A percentile compares a stretch with the other conserved stretches of the same genome.
Evolutionary conservation across 129 eudicot species (phyloP).

Genomic region (Centrapalus pauciflorus): DNA sequence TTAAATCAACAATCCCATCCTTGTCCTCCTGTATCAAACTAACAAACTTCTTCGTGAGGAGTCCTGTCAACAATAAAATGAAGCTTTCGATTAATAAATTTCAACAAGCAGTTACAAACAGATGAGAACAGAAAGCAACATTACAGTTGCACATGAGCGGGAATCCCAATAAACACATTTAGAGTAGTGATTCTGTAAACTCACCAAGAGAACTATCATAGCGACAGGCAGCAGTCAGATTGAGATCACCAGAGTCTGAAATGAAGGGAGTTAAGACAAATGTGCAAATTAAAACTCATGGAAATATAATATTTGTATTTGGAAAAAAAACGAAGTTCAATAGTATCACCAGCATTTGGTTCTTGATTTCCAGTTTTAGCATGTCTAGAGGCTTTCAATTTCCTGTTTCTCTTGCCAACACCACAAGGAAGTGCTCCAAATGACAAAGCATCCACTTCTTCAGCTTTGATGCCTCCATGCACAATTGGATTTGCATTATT

Average conservation of each 20-base stretch:
- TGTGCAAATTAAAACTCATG: not conserved
- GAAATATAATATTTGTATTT: not conserved
- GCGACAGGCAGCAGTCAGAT: slow-evolving; percentile 37
- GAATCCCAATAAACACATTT: not conserved
- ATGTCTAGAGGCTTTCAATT: slow-evolving; percentile 23
- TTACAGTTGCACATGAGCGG: not conserved
- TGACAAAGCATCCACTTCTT: slow-evolving; percentile 31
- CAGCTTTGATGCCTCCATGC: slow-evolving; percentile 16
- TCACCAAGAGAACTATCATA: slow-evolving; percentile 80
- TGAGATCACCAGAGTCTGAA: slow-evolving; percentile 42
- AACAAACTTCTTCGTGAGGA: slow-evolving; percentile 71
- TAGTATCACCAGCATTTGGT: slow-evolving; percentile 37
- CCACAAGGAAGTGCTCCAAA: slow-evolving; percentile 24
- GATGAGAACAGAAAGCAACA: not conserved
- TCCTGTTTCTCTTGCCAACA: slow-evolving; percentile 23
- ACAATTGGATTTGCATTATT: slow-evolving; percentile 13
- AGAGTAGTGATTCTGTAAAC: slow-evolving; percentile 10
- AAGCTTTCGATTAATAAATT: not conserved
- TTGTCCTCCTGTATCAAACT: slow-evolving; percentile 43
- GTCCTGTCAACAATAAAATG: slow-evolving; percentile 39
- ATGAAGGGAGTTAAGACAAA: slow-evolving; percentile 1
- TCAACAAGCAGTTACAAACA: not conserved
- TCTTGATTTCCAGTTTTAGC: slow-evolving; percentile 32
- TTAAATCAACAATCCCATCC: slow-evolving; percentile 68
- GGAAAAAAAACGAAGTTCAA: not conserved